Evolutionary conservation across 2,329 filamentous ascomycete species (phyloP).

Genomic region (Lachnellula occidentalis): DNA sequence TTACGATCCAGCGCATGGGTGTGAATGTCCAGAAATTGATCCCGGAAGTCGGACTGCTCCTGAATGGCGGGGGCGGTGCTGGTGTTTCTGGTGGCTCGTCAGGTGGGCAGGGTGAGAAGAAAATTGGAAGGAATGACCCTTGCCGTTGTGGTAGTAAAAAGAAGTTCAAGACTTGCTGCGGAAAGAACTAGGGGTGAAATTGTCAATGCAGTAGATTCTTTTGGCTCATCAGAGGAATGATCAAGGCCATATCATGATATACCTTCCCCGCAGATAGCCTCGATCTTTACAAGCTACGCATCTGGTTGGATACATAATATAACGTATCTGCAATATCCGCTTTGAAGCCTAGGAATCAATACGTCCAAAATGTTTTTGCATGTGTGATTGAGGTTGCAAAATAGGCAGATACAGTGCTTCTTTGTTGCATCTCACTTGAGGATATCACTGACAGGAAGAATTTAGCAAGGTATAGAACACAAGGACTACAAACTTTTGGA

Average conservation of each 20-base stretch:
- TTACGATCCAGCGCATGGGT: neutral
- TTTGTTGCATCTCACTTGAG: no score
- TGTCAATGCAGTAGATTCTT: neutral
- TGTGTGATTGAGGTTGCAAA: no score
- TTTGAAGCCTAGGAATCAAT: no score
- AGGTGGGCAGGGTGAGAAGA: neutral
- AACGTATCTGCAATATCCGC: no score
- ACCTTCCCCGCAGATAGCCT: no score
- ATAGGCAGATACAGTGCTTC: no score
- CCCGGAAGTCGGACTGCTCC: neutral
- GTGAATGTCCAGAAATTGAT: neutral
- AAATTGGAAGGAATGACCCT: conserved; percentile 9
- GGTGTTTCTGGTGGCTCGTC: neutral
- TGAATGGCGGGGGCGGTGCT: neutral
- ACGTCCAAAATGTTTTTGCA: no score
- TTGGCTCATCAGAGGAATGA: neutral
- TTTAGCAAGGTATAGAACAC: no score
- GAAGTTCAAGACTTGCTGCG: conserved; percentile 10
- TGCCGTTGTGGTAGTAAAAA: conserved; percentile 7
- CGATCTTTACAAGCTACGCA: no score
- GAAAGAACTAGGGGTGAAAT: conserved; percentile 1
- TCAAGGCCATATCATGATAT: neutral
- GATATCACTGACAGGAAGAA: no score
- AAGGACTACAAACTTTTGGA: no score
- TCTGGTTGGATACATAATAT: no score